These are phyloP conservation scores for Flaveria robusta DNA, from an alignment of 129 eudicot species.

Conservation along the genomic window DNA sequence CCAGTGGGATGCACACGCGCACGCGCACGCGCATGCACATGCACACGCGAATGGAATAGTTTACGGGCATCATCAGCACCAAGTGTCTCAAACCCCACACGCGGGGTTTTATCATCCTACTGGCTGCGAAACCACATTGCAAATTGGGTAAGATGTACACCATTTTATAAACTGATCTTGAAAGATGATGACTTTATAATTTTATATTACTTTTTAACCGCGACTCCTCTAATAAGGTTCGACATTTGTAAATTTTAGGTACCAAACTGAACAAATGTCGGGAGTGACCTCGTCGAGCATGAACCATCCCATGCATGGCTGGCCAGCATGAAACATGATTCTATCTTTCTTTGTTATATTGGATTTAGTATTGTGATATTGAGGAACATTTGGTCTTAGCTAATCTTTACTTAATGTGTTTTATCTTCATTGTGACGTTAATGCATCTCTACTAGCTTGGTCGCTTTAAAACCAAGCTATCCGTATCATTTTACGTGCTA, in stretches of 20 bases:
- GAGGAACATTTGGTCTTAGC: slow-evolving; percentile 11
- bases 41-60: slow-evolving; percentile 39
- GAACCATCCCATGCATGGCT: slow-evolving; percentile 49
- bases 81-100: slow-evolving; percentile 35
- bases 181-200: background rate
- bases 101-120: slow-evolving; percentile 36
- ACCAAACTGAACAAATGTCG: slow-evolving; percentile 44
- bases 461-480: slow-evolving; percentile 12
- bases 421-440: slow-evolving; percentile 29
- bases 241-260: slow-evolving; percentile 24
- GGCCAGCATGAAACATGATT: slow-evolving; percentile 44
- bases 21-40: background rate
- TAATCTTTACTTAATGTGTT: slow-evolving; percentile 21
- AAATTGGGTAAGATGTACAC: slow-evolving; percentile 43
- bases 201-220: no score
- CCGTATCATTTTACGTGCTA: slow-evolving; percentile 14
- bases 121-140: slow-evolving; percentile 55
- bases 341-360: slow-evolving; percentile 9
- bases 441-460: background rate
- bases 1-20: slow-evolving; percentile 50
- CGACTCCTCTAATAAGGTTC: background rate
- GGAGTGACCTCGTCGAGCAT: slow-evolving; percentile 39
- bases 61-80: slow-evolving; percentile 43
- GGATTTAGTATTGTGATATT: slow-evolving; percentile 18
- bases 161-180: slow-evolving; percentile 9